These are phyloP conservation scores for Fraxinus anomala DNA, from an alignment of 257 asterid genomes.

Conservation along the genomic window DNA sequence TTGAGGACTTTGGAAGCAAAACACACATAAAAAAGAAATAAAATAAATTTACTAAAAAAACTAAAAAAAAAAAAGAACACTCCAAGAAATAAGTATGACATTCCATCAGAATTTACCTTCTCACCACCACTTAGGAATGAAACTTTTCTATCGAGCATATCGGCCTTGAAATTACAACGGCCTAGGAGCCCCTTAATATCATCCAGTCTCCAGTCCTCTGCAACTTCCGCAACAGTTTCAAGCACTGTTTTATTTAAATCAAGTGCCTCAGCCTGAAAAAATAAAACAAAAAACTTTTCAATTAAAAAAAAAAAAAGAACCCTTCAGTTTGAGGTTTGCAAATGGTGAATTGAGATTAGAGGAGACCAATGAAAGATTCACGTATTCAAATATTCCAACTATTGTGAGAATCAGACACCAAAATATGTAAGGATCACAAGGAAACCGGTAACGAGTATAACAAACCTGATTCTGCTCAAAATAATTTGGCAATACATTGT, in stretches of 20 bases:
- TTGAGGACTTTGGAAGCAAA: no score
- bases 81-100: not conserved
- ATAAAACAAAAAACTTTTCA: constrained; percentile 6
- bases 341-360: not conserved
- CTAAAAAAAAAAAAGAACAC: no score
- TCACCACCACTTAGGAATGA: constrained; percentile 4
- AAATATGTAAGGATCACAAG: not conserved
- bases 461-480: constrained; percentile 98
- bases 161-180: constrained; percentile 44
- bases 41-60: no score
- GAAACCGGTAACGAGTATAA: not conserved
- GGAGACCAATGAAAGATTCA: not conserved
- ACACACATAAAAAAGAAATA: no score
- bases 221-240: constrained; percentile 87
- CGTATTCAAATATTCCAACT: not conserved
- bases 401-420: not conserved
- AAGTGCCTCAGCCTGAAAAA: constrained; percentile 92
- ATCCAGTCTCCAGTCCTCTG: constrained; percentile 93
- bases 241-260: constrained; percentile 72
- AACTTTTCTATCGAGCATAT: constrained; percentile 6
- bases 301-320: constrained; percentile 7
- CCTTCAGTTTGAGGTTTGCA: not conserved
- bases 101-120: constrained; percentile 3
- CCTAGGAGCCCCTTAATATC: constrained; percentile 97
- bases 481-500: constrained; percentile 89